Evolutionary conservation across 2,329 filamentous ascomycete genomes (phyloP).

Genomic region (Blastomyces percursus): DNA sequence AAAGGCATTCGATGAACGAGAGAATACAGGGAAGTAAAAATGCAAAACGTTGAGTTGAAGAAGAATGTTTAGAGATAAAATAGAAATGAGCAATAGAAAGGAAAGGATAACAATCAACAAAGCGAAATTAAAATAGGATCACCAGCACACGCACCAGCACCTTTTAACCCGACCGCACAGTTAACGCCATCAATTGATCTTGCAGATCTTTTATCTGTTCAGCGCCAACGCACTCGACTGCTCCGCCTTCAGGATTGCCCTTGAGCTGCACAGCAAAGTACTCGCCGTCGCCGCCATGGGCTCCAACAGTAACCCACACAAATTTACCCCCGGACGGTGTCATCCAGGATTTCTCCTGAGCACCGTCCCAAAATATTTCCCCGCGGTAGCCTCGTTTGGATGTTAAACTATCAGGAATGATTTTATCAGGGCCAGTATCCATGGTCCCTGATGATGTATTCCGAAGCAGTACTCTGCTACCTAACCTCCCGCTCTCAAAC

Average conservation of each 20-base stretch:
- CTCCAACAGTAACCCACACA: conserved; percentile 42
- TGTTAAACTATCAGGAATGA: neutral
- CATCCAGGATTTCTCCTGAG: conserved; percentile 29
- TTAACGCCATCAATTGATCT: conserved; percentile 10
- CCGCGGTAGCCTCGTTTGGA: conserved; percentile 1
- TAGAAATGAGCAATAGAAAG: neutral
- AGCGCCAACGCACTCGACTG: conserved; percentile 10
- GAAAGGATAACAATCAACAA: neutral
- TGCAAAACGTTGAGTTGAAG: neutral
- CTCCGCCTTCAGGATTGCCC: conserved; percentile 8
- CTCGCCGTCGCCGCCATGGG: conserved; percentile 37
- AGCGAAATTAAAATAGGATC: neutral
- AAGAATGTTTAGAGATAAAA: neutral
- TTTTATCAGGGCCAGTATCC: neutral
- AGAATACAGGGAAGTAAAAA: neutral
- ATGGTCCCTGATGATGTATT: neutral
- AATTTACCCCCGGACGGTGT: conserved; percentile 38
- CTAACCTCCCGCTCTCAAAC: conserved; percentile 30
- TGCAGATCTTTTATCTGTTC: conserved; percentile 11
- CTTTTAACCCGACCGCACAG: neutral
- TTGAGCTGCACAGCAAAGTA: conserved; percentile 32
- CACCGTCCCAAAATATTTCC: conserved; percentile 32
- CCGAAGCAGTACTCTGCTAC: conserved; percentile 20
- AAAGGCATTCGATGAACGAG: neutral
- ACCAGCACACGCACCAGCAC: neutral